A percentile compares a stretch with the other conserved stretches of the same genome.
Evolutionary conservation across 345 rosid species (phyloP).

Genomic region (Microthlaspi erraticum): DNA sequence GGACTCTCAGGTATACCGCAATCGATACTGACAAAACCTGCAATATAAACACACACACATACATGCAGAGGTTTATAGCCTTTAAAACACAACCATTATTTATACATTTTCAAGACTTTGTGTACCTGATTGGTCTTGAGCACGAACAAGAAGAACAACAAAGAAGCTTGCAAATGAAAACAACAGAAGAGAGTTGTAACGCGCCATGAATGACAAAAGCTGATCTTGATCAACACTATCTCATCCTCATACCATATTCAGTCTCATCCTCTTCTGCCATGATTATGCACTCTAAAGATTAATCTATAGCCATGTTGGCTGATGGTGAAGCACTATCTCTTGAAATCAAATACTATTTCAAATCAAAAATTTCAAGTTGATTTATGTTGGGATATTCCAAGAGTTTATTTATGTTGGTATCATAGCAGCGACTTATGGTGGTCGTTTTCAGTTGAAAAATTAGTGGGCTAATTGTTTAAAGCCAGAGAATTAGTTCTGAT

Average conservation of each 20-base stretch:
- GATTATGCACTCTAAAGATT: background rate
- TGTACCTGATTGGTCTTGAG: constrained; percentile 46
- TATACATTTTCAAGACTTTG: background rate
- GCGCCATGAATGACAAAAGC: constrained; percentile 17
- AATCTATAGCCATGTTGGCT: constrained; percentile 28
- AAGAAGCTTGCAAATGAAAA: constrained; percentile 12
- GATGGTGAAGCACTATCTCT: constrained; percentile 38
- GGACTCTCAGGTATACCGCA: constrained; percentile 50
- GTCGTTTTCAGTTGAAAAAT: constrained; percentile 29
- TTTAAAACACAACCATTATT: background rate
- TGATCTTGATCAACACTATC: constrained; percentile 17
- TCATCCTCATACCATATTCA: constrained; percentile 9
- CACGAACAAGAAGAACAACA: constrained; percentile 16
- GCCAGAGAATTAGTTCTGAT: constrained; percentile 3
- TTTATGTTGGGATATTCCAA: constrained; percentile 2
- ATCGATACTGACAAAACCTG: constrained; percentile 56
- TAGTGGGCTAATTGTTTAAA: constrained; percentile 18
- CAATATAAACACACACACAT: background rate
- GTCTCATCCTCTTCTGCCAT: constrained; percentile 2
- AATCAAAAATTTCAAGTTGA: background rate
- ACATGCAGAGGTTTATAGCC: background rate
- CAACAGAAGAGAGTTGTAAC: background rate
- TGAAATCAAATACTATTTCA: background rate
- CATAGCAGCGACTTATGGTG: background rate
- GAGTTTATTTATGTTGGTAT: background rate